Conservation (phyloP, 257 asterid genomes). For the Solanum sejunctum region DNA sequence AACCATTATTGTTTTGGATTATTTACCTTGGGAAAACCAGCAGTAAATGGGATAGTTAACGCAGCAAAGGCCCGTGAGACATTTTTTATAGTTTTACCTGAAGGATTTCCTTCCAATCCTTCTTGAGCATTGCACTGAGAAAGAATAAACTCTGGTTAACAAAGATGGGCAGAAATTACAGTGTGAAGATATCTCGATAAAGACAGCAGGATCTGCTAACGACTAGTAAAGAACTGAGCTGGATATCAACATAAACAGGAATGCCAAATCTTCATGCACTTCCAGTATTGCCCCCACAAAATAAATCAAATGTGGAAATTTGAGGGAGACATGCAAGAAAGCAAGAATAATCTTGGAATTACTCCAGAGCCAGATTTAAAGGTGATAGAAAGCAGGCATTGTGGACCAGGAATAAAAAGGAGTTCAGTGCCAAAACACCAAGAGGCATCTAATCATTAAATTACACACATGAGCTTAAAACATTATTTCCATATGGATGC, state of each 20-base stretch:
- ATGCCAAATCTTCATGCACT: not conserved
- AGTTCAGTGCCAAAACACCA: not conserved
- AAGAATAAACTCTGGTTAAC: not conserved
- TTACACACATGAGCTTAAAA: not conserved
- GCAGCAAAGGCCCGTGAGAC: slow-evolving; percentile 73
- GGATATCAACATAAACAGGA: not conserved
- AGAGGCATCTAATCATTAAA: not conserved
- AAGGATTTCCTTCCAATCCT: slow-evolving; percentile 86
- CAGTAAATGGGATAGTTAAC: slow-evolving; percentile 57
- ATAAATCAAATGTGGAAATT: not conserved
- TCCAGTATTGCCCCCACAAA: not conserved
- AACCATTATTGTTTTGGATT: not conserved
- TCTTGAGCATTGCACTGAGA: slow-evolving; percentile 73
- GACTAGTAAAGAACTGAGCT: not conserved
- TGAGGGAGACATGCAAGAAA: not conserved
- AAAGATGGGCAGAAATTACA: not conserved
- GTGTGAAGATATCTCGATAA: not conserved
- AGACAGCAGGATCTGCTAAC: not conserved
- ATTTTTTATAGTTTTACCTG: slow-evolving; percentile 49
- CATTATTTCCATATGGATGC: not conserved
- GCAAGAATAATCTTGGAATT: not conserved
- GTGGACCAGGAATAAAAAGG: not conserved
- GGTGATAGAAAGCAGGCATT: not conserved
- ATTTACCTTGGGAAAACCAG: slow-evolving; percentile 64
- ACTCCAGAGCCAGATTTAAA: not conserved